A percentile compares a stretch with the other conserved stretches of the same genome.
phyloP scores from a whole-genome alignment of 2,329 filamentous ascomycete genomes.

The Daldinia sp. region DNA sequence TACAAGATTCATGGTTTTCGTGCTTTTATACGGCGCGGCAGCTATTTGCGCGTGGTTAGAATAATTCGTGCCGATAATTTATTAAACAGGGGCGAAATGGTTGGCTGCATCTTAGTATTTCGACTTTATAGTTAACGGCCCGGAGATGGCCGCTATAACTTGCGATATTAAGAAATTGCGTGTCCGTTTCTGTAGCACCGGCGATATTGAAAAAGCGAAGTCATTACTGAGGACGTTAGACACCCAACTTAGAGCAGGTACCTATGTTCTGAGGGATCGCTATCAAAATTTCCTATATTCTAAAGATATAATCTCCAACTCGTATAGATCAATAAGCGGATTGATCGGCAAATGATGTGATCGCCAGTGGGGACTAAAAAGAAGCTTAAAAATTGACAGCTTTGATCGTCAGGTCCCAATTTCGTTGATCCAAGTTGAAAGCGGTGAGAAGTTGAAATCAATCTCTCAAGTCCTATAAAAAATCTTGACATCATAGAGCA shows the following conservation, averaged over 20 bases:
- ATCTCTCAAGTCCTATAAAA: background rate
- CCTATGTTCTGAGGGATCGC: background rate
- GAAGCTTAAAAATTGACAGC: slow-evolving; percentile 39
- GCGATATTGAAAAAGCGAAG: slow-evolving; percentile 32
- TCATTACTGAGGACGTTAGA: slow-evolving; percentile 8
- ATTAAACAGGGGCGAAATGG: slow-evolving; percentile 13
- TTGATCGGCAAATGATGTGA: slow-evolving; percentile 29
- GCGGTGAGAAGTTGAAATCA: slow-evolving; percentile 1
- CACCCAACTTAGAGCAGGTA: too few relatives aligned
- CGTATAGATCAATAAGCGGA: slow-evolving; percentile 12
- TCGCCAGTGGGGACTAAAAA: slow-evolving; percentile 23
- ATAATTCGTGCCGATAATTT: slow-evolving; percentile 8
- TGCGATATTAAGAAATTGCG: slow-evolving; percentile 19
- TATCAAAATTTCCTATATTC: background rate
- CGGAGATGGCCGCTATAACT: slow-evolving; percentile 28
- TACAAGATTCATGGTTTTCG: slow-evolving; percentile 20
- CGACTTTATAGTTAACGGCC: background rate
- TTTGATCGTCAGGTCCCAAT: slow-evolving; percentile 42
- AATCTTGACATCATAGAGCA: slow-evolving; percentile 26
- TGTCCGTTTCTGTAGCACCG: slow-evolving; percentile 7
- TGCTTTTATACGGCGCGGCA: slow-evolving; percentile 12
- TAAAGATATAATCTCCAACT: background rate
- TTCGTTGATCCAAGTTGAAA: slow-evolving; percentile 12
- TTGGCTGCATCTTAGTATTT: slow-evolving; percentile 4
- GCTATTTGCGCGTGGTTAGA: slow-evolving; percentile 15